Conservation (phyloP, 371 early-diverging fungal species). For the Lichtheimia hyalospora region DNA sequence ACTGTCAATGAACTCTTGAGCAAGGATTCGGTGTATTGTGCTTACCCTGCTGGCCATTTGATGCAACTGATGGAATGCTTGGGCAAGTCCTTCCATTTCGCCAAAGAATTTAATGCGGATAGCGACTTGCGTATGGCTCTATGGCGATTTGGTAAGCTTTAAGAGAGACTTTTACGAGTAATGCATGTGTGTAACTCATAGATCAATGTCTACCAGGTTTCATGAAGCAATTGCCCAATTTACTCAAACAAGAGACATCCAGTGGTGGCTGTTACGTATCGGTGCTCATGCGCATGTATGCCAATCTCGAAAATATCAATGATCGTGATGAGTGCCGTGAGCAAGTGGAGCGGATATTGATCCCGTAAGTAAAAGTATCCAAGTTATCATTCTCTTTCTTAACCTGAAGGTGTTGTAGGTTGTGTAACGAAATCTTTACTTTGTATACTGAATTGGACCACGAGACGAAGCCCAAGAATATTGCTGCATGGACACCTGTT, state of each 20-base stretch:
- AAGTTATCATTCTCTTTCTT: neutral
- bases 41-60: conserved; percentile 59
- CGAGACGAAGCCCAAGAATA: conserved; percentile 52
- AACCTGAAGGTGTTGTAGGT: conserved; percentile 15
- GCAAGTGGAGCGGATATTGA: conserved; percentile 49
- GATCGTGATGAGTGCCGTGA: conserved; percentile 47
- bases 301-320: conserved; percentile 47
- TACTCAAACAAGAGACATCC: conserved; percentile 78
- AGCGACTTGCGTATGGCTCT: conserved; percentile 79
- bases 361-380: conserved; percentile 41
- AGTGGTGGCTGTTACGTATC: conserved; percentile 55
- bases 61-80: conserved; percentile 77
- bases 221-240: conserved; percentile 86
- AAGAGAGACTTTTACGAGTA: neutral
- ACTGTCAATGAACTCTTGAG: conserved; percentile 71
- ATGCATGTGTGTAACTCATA: neutral
- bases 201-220: conserved; percentile 53
- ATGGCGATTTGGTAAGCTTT: conserved; percentile 59
- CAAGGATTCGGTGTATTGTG: conserved; percentile 60
- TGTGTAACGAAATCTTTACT: conserved; percentile 49
- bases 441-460: conserved; percentile 51
- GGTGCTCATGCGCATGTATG: conserved; percentile 53
- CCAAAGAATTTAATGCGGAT: conserved; percentile 79
- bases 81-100: conserved; percentile 81
- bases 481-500: conserved; percentile 59